A percentile compares a stretch with the other conserved stretches of the same genome.
Evolutionary conservation across 257 asterid genomes (phyloP).

Genomic region (Fraxinus cuspidata): DNA sequence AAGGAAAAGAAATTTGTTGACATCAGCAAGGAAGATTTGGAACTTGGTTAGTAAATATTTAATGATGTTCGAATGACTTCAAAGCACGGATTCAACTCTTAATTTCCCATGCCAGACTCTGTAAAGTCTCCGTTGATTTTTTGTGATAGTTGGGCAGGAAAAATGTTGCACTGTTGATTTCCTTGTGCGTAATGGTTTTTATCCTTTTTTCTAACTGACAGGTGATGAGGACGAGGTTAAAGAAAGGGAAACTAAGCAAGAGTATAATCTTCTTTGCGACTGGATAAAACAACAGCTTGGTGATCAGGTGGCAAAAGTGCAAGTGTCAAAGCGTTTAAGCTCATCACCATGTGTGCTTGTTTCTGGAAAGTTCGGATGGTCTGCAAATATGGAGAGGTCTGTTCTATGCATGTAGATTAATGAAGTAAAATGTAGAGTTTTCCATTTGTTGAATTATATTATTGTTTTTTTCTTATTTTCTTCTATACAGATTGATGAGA

Average conservation of each 20-base stretch:
- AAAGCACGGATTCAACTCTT: neutral
- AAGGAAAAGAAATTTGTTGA: conserved; percentile 96
- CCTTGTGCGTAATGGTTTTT: neutral
- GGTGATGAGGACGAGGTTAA: conserved; percentile 91
- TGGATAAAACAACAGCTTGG: conserved; percentile 98
- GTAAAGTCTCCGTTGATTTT: neutral
- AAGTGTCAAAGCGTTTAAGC: conserved; percentile 85
- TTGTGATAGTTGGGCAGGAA: neutral
- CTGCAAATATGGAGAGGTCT: conserved; percentile 99
- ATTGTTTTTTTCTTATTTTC: neutral
- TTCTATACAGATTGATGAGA: conserved; percentile 67
- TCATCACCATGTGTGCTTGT: conserved; percentile 99
- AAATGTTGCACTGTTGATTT: neutral
- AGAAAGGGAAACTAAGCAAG: conserved; percentile 83
- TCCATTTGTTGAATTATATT: neutral
- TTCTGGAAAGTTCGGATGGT: conserved; percentile 99
- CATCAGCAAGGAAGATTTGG: conserved; percentile 98
- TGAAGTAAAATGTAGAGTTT: neutral
- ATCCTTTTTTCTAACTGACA: conserved; percentile 27
- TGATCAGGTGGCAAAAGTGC: conserved; percentile 96
- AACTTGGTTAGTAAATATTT: conserved; percentile 62
- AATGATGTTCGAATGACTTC: neutral
- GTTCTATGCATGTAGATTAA: neutral
- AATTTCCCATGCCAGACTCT: neutral
- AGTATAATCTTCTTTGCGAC: conserved; percentile 80